These are phyloP conservation scores for Ascochyta viciae-villosae DNA, from an alignment of 2,329 filamentous ascomycete genomes.

Conservation along the genomic window DNA sequence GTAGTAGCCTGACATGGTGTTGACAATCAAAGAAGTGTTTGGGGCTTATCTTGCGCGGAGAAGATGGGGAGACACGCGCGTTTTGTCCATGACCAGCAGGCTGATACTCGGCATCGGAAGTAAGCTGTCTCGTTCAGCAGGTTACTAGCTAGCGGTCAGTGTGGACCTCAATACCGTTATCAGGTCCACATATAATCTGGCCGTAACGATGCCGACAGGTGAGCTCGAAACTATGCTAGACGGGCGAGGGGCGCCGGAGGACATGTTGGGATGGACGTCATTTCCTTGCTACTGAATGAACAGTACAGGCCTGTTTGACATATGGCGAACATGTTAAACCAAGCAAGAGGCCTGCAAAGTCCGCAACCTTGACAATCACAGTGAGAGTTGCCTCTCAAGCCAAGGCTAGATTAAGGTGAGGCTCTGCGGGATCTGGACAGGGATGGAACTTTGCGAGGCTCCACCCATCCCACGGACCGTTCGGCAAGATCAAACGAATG, in stretches of 20 bases:
- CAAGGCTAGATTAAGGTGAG: constrained; percentile 17
- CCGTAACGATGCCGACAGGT: constrained; percentile 12
- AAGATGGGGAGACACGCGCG: constrained; percentile 11
- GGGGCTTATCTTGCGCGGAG: constrained; percentile 8
- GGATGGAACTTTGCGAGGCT: constrained; percentile 2
- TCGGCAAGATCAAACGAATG: constrained; percentile 17
- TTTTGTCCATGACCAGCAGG: constrained; percentile 17
- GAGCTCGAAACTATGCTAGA: constrained; percentile 7
- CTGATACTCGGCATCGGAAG: constrained; percentile 8
- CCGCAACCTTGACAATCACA: neutral
- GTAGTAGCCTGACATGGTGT: constrained; percentile 22
- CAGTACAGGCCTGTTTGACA: neutral
- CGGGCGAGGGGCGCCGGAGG: neutral
- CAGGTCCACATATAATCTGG: constrained; percentile 18
- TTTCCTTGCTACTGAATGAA: neutral
- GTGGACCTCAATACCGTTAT: constrained; percentile 15
- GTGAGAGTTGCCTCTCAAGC: neutral
- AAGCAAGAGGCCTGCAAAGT: neutral
- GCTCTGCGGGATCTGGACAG: constrained; percentile 22
- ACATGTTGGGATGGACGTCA: constrained; percentile 2
- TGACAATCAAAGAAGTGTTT: constrained; percentile 1
- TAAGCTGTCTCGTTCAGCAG: constrained; percentile 3
- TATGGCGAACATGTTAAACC: neutral
- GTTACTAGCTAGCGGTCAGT: constrained; percentile 13
- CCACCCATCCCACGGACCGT: constrained; percentile 12